Conservation (phyloP, 2,329 filamentous ascomycete species). For the Didymella glomerata region DNA sequence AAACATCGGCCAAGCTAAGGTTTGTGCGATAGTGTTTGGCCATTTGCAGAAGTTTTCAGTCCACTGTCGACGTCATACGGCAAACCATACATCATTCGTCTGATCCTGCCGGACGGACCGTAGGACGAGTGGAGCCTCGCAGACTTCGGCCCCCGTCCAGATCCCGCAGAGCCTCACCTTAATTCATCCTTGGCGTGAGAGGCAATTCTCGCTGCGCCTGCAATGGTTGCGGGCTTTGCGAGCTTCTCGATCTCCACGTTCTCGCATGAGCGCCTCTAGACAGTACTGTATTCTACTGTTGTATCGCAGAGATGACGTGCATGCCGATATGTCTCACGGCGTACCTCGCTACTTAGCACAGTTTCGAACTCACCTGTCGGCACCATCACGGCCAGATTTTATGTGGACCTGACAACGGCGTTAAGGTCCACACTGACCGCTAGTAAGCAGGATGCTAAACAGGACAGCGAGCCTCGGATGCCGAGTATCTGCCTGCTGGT, state of each 20-base stretch:
- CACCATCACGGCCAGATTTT: constrained; percentile 19
- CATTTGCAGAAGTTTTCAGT: background rate
- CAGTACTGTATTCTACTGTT: background rate
- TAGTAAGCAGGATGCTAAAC: constrained; percentile 10
- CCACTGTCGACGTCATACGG: constrained; percentile 20
- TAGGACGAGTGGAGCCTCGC: constrained; percentile 7
- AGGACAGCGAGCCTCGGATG: constrained; percentile 8
- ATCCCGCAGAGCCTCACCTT: constrained; percentile 27
- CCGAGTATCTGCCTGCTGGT: constrained; percentile 17
- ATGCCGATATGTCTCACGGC: background rate
- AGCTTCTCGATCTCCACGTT: background rate
- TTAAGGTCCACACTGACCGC: constrained; percentile 21
- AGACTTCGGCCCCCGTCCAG: constrained; percentile 16
- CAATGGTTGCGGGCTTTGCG: background rate
- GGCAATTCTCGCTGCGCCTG: background rate
- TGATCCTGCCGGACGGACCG: constrained; percentile 21
- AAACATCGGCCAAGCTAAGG: constrained; percentile 15
- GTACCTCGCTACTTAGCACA: constrained; percentile 5
- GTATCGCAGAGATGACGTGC: constrained; percentile 2
- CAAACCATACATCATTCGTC: constrained; percentile 20
- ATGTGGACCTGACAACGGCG: constrained; percentile 19
- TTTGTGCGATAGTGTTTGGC: background rate
- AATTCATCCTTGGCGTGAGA: constrained; percentile 10
- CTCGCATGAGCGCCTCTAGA: background rate
- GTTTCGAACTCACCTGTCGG: constrained; percentile 14